Evolutionary conservation across 2,329 filamentous ascomycete species (phyloP).

Genomic region (Phyllosticta citribraziliensis): DNA sequence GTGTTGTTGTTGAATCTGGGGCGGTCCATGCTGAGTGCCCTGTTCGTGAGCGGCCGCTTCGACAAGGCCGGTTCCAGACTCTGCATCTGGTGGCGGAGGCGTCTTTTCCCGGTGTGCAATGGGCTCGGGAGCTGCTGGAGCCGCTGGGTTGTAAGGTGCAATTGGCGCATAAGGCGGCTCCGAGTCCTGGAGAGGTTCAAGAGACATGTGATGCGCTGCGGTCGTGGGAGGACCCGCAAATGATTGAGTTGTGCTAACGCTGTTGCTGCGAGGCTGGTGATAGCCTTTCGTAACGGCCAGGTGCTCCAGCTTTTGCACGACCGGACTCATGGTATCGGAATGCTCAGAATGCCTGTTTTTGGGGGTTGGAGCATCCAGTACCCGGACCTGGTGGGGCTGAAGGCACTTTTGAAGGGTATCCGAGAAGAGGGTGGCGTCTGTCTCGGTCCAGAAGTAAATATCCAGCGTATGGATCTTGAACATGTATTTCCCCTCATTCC

Average conservation of each 20-base stretch:
- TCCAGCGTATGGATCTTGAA: slow-evolving; percentile 68
- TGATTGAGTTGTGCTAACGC: slow-evolving; percentile 29
- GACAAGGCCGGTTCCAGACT: slow-evolving; percentile 36
- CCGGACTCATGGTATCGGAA: slow-evolving; percentile 49
- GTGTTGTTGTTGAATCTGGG: slow-evolving; percentile 15
- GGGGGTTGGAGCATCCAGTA: slow-evolving; percentile 54
- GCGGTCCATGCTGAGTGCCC: slow-evolving; percentile 20
- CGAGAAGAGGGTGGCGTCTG: slow-evolving; percentile 61
- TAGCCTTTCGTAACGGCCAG: slow-evolving; percentile 55
- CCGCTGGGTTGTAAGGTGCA: slow-evolving; percentile 65
- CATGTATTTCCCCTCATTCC: slow-evolving; percentile 68
- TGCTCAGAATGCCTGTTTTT: slow-evolving; percentile 32
- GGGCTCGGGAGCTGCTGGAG: slow-evolving; percentile 62
- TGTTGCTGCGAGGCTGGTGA: slow-evolving; percentile 22
- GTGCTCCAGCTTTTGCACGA: slow-evolving; percentile 65
- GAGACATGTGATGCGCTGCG: slow-evolving; percentile 18
- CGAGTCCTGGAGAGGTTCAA: slow-evolving; percentile 17
- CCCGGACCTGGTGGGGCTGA: slow-evolving; percentile 49
- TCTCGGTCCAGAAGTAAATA: slow-evolving; percentile 69
- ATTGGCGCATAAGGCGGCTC: slow-evolving; percentile 49
- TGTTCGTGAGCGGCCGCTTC: slow-evolving; percentile 31
- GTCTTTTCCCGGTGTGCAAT: slow-evolving; percentile 70
- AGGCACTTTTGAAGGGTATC: slow-evolving; percentile 58
- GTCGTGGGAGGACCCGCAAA: slow-evolving; percentile 29
- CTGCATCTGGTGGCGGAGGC: slow-evolving; percentile 60